Conservation (phyloP, 179 eudicot species). For the Sideroxylon spinosum region DNA sequence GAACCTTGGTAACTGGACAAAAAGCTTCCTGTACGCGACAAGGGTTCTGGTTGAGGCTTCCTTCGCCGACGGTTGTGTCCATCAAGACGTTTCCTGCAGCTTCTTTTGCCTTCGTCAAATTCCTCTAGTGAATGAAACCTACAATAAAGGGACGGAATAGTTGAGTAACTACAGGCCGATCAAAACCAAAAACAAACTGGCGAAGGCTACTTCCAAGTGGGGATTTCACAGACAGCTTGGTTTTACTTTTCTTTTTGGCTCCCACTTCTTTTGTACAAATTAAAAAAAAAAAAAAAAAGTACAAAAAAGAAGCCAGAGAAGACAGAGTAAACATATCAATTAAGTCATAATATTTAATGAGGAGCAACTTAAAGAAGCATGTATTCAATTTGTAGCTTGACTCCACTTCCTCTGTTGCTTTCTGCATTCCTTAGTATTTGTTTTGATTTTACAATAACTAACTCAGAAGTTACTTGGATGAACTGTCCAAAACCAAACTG, state of each 20-base stretch:
- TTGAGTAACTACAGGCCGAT: not conserved
- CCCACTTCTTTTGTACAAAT: no score
- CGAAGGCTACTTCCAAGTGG: no score
- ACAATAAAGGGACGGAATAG: not conserved
- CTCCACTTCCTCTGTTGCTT: not conserved
- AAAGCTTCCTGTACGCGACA: slow-evolving; percentile 28
- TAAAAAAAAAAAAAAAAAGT: not conserved
- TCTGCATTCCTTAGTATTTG: not conserved
- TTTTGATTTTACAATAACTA: not conserved
- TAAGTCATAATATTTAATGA: not conserved
- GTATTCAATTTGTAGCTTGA: not conserved
- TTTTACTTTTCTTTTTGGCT: no score
- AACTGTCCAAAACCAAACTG: not conserved
- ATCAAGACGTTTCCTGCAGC: slow-evolving; percentile 76
- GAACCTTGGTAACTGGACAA: slow-evolving; percentile 46
- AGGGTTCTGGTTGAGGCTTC: slow-evolving; percentile 63
- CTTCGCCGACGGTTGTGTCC: slow-evolving; percentile 71
- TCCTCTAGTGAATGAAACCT: slow-evolving; percentile 70
- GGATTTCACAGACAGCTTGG: no score
- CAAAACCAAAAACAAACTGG: not conserved
- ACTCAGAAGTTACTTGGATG: not conserved
- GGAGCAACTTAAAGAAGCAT: not conserved
- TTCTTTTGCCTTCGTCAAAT: slow-evolving; percentile 68
- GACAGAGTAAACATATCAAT: not conserved
- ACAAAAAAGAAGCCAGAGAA: not conserved